These are phyloP conservation scores for Ailanthus altissimus DNA, from an alignment of 345 rosid genomes.

Conservation along the genomic window DNA sequence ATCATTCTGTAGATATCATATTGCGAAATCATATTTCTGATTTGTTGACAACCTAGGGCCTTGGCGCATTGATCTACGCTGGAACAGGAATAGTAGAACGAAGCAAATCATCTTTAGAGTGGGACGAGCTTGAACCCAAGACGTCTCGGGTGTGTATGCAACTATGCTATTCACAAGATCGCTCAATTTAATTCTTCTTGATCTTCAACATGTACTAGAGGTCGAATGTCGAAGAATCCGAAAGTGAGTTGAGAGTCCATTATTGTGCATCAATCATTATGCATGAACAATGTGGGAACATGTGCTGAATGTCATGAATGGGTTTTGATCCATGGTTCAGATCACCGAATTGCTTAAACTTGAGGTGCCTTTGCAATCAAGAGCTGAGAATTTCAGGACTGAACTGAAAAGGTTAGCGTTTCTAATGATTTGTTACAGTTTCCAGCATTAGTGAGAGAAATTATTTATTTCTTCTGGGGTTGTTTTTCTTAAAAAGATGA, in stretches of 20 bases:
- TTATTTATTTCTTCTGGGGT: not conserved
- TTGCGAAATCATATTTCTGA: constrained; percentile 22
- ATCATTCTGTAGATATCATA: not conserved
- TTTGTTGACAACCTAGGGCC: constrained; percentile 45
- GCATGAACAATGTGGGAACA: not conserved
- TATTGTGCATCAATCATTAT: not conserved
- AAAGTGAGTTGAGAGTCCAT: not conserved
- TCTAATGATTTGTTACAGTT: not conserved
- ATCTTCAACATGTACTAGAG: not conserved
- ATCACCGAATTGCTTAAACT: constrained; percentile 73
- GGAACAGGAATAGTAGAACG: constrained; percentile 90
- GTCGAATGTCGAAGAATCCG: not conserved
- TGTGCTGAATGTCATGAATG: not conserved
- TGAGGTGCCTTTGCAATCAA: constrained; percentile 53
- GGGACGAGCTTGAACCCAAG: constrained; percentile 91
- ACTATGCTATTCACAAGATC: not conserved
- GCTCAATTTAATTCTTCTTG: not conserved
- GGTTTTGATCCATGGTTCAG: constrained; percentile 38
- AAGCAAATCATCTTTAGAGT: constrained; percentile 72
- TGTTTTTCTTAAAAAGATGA: not conserved
- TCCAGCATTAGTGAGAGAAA: not conserved
- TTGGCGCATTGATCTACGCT: constrained; percentile 78
- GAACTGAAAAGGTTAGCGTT: constrained; percentile 38
- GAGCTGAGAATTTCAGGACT: constrained; percentile 35
- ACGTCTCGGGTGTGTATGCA: constrained; percentile 68